phyloP scores from a whole-genome alignment of 2,329 filamentous ascomycete genomes.

The Xylaria sp. region DNA sequence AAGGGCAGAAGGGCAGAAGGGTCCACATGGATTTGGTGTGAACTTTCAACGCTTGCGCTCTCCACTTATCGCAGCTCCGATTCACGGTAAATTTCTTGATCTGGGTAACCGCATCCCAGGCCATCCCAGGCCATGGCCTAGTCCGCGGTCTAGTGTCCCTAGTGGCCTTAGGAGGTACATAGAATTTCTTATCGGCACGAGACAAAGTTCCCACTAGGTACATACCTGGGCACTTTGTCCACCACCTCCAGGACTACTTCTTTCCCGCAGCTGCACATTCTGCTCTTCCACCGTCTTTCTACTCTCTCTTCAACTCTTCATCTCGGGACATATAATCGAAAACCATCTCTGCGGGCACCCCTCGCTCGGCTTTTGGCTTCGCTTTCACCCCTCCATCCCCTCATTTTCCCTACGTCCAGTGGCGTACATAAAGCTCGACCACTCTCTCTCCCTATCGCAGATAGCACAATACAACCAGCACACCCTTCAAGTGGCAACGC shows the following conservation, averaged over 20 bases:
- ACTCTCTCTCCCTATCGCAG: too few relatives aligned
- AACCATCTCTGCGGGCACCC: not conserved
- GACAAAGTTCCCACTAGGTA: not conserved
- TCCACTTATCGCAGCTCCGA: conserved; percentile 14
- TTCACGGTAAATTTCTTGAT: conserved; percentile 29
- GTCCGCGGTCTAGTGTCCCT: not conserved
- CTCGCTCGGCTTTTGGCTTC: not conserved
- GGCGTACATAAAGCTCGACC: conserved; percentile 8
- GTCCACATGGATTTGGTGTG: conserved; percentile 3
- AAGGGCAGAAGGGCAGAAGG: too few relatives aligned
- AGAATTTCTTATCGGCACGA: not conserved
- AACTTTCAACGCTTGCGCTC: conserved; percentile 9
- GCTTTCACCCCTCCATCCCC: conserved; percentile 9
- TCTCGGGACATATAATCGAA: not conserved
- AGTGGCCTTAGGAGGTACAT: not conserved
- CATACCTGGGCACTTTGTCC: too few relatives aligned
- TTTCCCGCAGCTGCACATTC: not conserved
- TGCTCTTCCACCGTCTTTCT: not conserved
- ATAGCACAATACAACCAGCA: not conserved
- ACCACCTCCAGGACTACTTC: not conserved
- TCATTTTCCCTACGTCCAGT: conserved; percentile 15
- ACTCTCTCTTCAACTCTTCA: not conserved
- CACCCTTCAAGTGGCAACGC: not conserved
- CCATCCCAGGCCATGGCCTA: too few relatives aligned
- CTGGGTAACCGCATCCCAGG: not conserved